Evolutionary conservation across 345 rosid genomes (phyloP).

Genomic region (Erysimum cheiranthoides): DNA sequence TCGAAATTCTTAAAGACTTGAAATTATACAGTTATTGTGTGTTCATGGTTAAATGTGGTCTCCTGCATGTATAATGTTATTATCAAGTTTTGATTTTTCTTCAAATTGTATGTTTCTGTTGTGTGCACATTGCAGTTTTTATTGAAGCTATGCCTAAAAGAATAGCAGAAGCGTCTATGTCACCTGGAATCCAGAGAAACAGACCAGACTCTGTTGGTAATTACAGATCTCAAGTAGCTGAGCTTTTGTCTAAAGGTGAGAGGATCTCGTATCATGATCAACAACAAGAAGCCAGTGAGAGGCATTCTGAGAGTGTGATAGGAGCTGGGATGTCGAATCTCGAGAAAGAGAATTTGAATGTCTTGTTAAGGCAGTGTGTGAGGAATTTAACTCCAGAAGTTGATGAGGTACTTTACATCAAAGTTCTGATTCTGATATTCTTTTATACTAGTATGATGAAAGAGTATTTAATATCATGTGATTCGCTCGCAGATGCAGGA

Average conservation of each 20-base stretch:
- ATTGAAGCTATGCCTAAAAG: constrained; percentile 39
- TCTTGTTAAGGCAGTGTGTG: constrained; percentile 54
- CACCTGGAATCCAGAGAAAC: constrained; percentile 30
- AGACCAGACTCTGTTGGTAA: constrained; percentile 57
- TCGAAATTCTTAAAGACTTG: not conserved
- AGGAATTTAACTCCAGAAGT: constrained; percentile 53
- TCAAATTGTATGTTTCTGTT: not conserved
- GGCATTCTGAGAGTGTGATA: constrained; percentile 40
- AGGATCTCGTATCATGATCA: constrained; percentile 33
- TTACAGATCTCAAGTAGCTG: constrained; percentile 49
- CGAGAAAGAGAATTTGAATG: constrained; percentile 53
- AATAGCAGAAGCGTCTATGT: constrained; percentile 31
- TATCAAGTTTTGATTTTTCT: not conserved
- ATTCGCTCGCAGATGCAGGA: constrained; percentile 30
- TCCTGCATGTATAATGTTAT: not conserved
- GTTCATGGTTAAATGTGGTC: not conserved
- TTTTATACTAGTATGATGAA: not conserved
- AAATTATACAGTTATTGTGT: too few species aligned
- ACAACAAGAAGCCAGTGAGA: constrained; percentile 29
- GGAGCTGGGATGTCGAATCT: constrained; percentile 54
- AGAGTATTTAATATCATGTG: not conserved
- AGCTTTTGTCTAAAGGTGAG: constrained; percentile 52
- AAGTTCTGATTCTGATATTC: not conserved
- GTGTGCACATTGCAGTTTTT: not conserved
- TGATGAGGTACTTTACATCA: constrained; percentile 54